Base-by-base conservation (phyloP, 805 yeast genomes). In the Metschnikowia anglica region DNA sequence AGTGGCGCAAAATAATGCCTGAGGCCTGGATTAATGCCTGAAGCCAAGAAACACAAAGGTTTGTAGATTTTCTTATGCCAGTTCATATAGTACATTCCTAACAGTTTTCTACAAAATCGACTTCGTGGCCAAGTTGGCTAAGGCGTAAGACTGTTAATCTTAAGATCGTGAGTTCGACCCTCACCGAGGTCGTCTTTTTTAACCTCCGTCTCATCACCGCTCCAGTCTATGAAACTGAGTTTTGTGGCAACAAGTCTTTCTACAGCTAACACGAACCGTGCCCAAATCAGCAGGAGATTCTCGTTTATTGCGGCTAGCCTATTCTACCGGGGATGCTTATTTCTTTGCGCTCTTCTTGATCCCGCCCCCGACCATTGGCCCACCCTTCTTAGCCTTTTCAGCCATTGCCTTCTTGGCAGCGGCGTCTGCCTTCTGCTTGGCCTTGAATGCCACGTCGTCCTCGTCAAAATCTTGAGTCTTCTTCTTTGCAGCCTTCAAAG, bases 401-500 rank as follows among this genome's bases (percentile, higher is more conserved):
- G 91, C 88, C 82, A 91, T 77, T 41, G 85, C 95, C 70, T 90
- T 91, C 70, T 82, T 83, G 23, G 97, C 96, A 61, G 85, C 86
- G 55, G 91, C 96, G 50, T 87, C 97, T 44, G 95, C 96, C 66
- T 85, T 88, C 73, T 88, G 95, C 76, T 89, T 90, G 60, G 85
- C 91, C 73, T 88, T 88, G 78, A 82, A 89, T 4, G 97, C 97
- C 21, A 75, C 42, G 51, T 89, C 97, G 46, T 90, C 97, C 2
- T 90, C 97, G 63, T 89, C 95, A 48, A 69, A 63, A 23, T 84
- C 88, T 49, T 82, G 85, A 43, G 72, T 74, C 60, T 78, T 77
- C 79, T 88, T 88, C 83, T 87, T 91, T 55, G 91, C 85, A 7
- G 81, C 81, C 79, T 85, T 85, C 55, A 85, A 73, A 72, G 89